phyloP scores from a whole-genome alignment of 192 early-diverging fungal species.

The Umbelopsis sp. region DNA sequence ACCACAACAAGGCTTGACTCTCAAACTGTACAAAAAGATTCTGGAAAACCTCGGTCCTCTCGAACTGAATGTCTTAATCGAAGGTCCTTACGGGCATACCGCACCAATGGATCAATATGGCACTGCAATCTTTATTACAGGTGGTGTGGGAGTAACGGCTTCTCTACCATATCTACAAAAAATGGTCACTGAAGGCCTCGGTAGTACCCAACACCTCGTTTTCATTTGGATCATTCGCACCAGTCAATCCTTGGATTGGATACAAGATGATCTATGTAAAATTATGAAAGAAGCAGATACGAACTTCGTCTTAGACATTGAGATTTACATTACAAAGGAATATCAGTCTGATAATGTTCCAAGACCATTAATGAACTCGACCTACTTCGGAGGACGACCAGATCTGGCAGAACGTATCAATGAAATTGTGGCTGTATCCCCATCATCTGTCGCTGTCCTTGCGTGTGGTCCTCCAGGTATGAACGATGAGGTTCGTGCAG shows the following conservation, averaged over 20 bases:
- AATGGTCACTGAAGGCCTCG: neutral
- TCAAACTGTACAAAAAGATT: conserved; percentile 9
- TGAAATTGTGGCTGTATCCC: neutral
- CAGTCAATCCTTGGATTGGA: neutral
- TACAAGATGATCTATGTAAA: neutral
- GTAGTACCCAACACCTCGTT: neutral
- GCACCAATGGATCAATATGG: conserved; percentile 9
- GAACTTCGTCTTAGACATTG: neutral
- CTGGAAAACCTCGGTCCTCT: neutral
- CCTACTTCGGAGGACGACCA: neutral
- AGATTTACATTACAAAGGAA: conserved; percentile 1
- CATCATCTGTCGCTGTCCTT: conserved; percentile 8
- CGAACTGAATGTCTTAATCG: conserved; percentile 1
- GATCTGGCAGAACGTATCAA: neutral
- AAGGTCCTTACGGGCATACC: conserved; percentile 21
- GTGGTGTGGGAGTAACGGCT: conserved; percentile 18
- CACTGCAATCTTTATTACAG: conserved; percentile 14
- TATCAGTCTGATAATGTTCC: neutral
- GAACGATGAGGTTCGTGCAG: conserved; percentile 8
- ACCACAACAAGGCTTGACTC: conserved; percentile 15
- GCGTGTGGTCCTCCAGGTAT: conserved; percentile 13
- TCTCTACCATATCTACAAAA: conserved; percentile 16
- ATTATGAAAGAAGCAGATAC: neutral
- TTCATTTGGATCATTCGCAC: conserved; percentile 12
- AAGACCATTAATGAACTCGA: neutral